Conservation (phyloP, 2,329 filamentous ascomycete species). For the Colletotrichum godetiae region DNA sequence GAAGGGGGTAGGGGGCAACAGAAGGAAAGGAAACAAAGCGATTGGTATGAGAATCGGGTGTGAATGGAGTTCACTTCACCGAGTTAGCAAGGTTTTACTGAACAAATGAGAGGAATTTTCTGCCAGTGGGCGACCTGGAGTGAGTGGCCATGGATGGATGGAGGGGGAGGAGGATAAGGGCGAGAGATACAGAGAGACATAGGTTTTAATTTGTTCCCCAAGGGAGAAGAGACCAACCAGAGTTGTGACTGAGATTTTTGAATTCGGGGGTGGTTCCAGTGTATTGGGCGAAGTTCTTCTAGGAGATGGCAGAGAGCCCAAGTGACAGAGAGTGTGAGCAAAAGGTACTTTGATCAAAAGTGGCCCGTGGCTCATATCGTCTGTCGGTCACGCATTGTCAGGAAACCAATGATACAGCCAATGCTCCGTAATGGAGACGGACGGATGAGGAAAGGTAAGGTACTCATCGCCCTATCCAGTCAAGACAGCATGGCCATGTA, state of each 20-base stretch:
- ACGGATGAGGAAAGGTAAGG: conserved; percentile 1
- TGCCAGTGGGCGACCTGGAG: not conserved
- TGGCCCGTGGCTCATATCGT: not conserved
- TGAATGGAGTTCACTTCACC: not conserved
- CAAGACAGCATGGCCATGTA: not conserved
- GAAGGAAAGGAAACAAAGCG: not conserved
- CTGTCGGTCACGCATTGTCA: not conserved
- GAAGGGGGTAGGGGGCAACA: not conserved
- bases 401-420: not conserved
- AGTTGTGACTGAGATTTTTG: conserved; percentile 15
- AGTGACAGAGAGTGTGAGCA: too few relatives aligned
- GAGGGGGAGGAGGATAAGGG: conserved; percentile 5
- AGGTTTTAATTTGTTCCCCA: conserved; percentile 43
- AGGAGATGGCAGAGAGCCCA: not conserved
- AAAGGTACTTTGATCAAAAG: not conserved
- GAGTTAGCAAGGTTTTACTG: conserved; percentile 11
- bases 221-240: conserved; percentile 40
- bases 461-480: not conserved
- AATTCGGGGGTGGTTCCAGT: conserved; percentile 23
- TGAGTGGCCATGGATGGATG: conserved; percentile 1
- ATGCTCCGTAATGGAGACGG: not conserved
- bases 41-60: conserved; percentile 4
- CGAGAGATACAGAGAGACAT: conserved; percentile 34
- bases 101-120: conserved; percentile 3
- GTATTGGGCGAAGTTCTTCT: conserved; percentile 15